Base-by-base conservation (phyloP, 176 grass and related monocot genomes). In the Cymbopogon citratus region DNA sequence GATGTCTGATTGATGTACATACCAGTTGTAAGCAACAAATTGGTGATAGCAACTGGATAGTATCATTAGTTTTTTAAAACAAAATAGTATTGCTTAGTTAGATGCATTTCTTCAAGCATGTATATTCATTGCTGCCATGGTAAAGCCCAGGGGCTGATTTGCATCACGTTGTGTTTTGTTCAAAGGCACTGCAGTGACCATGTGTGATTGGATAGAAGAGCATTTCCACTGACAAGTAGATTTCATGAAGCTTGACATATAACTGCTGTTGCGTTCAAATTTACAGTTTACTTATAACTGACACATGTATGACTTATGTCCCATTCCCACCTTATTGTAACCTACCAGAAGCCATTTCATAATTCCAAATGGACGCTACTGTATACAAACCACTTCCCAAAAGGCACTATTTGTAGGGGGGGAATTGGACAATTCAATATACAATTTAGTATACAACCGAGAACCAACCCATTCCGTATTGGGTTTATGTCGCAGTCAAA, bases 1-100 rank as follows among this genome's bases (percentile, higher is more conserved):
- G 78, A 87, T 81, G 49, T 86, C 33, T 93, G 87, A 87, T 87
- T 93, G 87, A 85, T 87, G 54, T 73, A 72, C 21, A 64, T 78
- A 68, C 36, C 36, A 46, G 23, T 66, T 51, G 7, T 79, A 52
- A 39, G 19, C 21, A 65, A 12, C 18, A 67, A 16, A 27, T 45
- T 33, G 35, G 38, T 70, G 23, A 62, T 59, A 61, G 78, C 43
- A 73, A 41, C 38, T 35, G 19, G 57, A 27, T 73, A 46, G 40
- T 68, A 74, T 71, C 33, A 60, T 59, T 49, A 0, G 1, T 41
- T 11, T 41, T 41, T 10, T 41, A 2, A 41, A 41, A 2, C n/a
- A 41, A 41, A 12, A 43, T 45, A 45, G 12, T 45, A 45, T 45
- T 14, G 12, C 43, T 69, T 35, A 48, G 33, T 25, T 16, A 1